Evolutionary conservation across 257 asterid genomes (phyloP), one percentile per base, ranked within the genome.

Genomic region (Solanum medicagineum): DNA sequence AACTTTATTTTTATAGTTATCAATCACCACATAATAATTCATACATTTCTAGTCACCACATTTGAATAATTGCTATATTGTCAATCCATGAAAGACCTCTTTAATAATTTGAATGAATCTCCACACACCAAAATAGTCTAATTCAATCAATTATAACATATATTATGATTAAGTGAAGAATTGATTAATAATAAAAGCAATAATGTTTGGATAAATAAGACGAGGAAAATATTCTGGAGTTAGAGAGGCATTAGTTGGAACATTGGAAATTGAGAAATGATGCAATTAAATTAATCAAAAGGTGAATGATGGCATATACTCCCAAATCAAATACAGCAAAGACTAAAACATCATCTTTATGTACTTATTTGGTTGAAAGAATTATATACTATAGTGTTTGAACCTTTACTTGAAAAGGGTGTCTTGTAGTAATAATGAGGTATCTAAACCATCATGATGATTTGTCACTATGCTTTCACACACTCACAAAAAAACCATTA

Each of bases 391-490:
- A 47, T 75, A 22, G 15, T 77, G 14, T 77, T 77, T 77, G 63
- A 77, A 69, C 26, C 24, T 77, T 77, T 51, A 51, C 16, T 51
- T 63, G 80, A 84, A 57, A 86, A 83, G 80, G 85, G 84, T 84
- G 66, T 17, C 49, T 32, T 12, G 53, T 70, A 83, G 5, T 75
- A 87, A 83, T 83, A 66, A 87, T 85, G 82, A 87, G 70, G 86
- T 49, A 59, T 73, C 88, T 88, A 87, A 71, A 84, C 86, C 86
- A 87, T 82, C 86, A 84, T 29, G 40, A 82, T 29, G 45, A 80
- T 84, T 66, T 88, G 80, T 70, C 87, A 80, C 91, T 85, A 85
- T 89, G 81, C 87, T 87, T 80, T 84, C 92, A 85, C 85, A 29
- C 86, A 75, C 81, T 47, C 55, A 60, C 16, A 51, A 77, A 24